Base-by-base conservation (phyloP, 2,329 filamentous ascomycete species). In the Aplosporella prunicola region DNA sequence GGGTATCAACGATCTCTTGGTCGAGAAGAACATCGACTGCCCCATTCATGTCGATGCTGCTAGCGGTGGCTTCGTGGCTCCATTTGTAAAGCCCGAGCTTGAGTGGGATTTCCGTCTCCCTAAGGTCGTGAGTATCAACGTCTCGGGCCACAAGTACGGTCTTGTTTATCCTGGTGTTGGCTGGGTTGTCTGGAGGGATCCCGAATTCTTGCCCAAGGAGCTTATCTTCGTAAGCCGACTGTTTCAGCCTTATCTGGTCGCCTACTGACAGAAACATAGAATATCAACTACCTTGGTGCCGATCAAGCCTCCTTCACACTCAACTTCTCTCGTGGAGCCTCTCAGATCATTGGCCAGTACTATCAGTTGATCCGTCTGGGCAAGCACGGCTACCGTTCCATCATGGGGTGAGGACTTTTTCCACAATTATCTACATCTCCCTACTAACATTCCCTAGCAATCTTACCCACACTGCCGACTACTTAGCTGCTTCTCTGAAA, bases 211-310 rank as follows among this genome's bases (percentile, higher is more conserved):
- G 3, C 89, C 89, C 6, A 73, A 89, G 56, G 88, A 95, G 53
- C 78, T 95, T 15, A 86, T 96, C 51, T 96, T 96, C 76, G n/a
- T n/a, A n/a, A n/a, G n/a, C n/a, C n/a, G n/a, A n/a, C n/a, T n/a
- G n/a, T n/a, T n/a, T n/a, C n/a, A n/a, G n/a, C n/a, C n/a, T n/a
- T n/a, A n/a, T n/a, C n/a, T n/a, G n/a, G n/a, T n/a, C n/a, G n/a
- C n/a, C n/a, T n/a, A n/a, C n/a, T n/a, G n/a, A n/a, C n/a, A n/a
- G n/a, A n/a, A n/a, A n/a, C n/a, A n/a, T n/a, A n/a, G n/a, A 95
- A 94, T 72, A 95, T 96, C 74, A 95, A 95, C 72, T 96, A 96
- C 65, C 80, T 95, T 5, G 89, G 89, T 33, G 88, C 89, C 9
- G 86, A 95, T 56, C 89, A 96, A 60, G 82, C 87, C 2, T 94